Evolutionary conservation across 352 stramenopile genomes (phyloP).

Genomic region (Phytophthora multivora): DNA sequence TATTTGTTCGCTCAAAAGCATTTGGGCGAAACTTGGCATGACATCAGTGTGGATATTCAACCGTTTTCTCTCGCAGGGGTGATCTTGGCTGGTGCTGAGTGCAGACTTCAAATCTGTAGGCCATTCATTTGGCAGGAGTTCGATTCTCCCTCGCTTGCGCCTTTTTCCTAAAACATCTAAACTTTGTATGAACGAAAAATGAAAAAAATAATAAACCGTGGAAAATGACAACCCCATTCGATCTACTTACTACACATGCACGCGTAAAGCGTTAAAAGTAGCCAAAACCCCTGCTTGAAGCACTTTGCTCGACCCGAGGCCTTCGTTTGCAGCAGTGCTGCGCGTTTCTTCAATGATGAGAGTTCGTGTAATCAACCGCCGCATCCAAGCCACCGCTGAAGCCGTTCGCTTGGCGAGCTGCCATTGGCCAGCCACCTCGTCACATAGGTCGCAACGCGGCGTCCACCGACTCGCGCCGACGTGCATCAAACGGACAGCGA

Average conservation of each 20-base stretch:
- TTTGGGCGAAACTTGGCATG: background rate
- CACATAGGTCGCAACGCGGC: slow-evolving; percentile 13
- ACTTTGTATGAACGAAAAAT: no score
- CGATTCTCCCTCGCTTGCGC: slow-evolving; percentile 91
- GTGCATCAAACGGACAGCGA: slow-evolving; percentile 5
- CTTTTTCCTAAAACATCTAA: slow-evolving; percentile 45
- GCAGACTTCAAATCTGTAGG: slow-evolving; percentile 94
- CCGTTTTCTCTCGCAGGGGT: slow-evolving; percentile 51
- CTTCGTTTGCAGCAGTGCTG: background rate
- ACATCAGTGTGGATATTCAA: background rate
- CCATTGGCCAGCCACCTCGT: slow-evolving; percentile 31
- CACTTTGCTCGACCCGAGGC: background rate
- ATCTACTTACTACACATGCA: no score
- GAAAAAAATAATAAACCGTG: no score
- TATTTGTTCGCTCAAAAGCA: no score
- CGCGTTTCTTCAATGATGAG: slow-evolving; percentile 31
- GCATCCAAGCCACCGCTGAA: slow-evolving; percentile 26
- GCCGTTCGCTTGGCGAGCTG: slow-evolving; percentile 19
- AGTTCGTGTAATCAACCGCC: slow-evolving; percentile 19
- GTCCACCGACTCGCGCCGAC: slow-evolving; percentile 13
- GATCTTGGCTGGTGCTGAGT: slow-evolving; percentile 91
- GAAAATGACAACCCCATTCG: background rate
- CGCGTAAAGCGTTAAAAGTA: no score
- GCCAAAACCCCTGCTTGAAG: no score
- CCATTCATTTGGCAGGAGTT: slow-evolving; percentile 90